These are phyloP conservation scores for Nyssa sinensis DNA, from an alignment of 148 eudicot genomes.

Conservation along the genomic window DNA sequence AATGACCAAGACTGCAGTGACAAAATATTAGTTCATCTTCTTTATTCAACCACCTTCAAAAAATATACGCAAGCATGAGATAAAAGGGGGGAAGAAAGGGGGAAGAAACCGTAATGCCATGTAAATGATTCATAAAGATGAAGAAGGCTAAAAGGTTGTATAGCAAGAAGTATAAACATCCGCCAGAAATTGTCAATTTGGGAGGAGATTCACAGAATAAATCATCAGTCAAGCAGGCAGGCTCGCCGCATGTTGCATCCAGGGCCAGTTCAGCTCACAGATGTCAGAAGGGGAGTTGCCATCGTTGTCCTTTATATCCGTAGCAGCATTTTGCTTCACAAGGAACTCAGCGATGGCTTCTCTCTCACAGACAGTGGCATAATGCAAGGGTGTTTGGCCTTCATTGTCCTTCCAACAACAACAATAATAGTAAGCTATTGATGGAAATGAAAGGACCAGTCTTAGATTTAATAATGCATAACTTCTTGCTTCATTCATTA, in stretches of 20 bases:
- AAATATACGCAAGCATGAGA: not conserved
- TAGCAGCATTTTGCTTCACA: constrained; percentile 68
- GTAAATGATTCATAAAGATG: too few species aligned
- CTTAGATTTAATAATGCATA: too few species aligned
- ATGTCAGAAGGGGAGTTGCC: constrained; percentile 57
- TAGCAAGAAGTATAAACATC: not conserved
- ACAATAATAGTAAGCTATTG: not conserved
- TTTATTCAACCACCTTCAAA: not conserved
- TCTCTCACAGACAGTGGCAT: constrained; percentile 95
- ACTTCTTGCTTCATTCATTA: too few species aligned
- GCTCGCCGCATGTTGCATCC: constrained; percentile 40
- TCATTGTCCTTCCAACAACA: constrained; percentile 66
- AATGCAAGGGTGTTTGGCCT: constrained; percentile 91
- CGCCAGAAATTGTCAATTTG: not conserved
- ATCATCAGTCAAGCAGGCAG: not conserved
- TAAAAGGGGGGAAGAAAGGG: not conserved
- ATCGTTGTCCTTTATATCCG: constrained; percentile 57
- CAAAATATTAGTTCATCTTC: not conserved
- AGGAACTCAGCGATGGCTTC: constrained; percentile 74
- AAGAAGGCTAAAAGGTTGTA: too few species aligned
- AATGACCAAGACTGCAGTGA: not conserved
- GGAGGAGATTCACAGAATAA: not conserved
- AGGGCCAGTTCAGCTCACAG: constrained; percentile 77
- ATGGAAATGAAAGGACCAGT: not conserved
- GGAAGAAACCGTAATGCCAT: not conserved